Percentiles rank a stretch among this genome's conserved stretches.
Evolutionary conservation across 2,329 filamentous ascomycete genomes (phyloP).

Genomic region (Beauveria bassiana): DNA sequence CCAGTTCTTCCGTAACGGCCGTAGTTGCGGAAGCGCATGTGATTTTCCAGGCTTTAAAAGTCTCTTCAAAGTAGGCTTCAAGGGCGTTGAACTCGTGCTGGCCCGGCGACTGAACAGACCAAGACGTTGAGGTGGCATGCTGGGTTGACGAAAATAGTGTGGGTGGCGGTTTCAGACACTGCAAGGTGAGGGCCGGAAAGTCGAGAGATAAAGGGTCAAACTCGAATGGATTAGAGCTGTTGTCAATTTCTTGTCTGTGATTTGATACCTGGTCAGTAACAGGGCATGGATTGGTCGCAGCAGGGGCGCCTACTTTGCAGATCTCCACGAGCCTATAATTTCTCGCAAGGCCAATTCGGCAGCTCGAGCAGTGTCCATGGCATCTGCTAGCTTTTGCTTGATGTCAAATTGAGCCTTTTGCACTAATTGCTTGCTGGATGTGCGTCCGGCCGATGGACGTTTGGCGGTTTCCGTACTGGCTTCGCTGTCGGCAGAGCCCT

Average conservation of each 20-base stretch:
- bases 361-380: slow-evolving; percentile 71
- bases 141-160: slow-evolving; percentile 77
- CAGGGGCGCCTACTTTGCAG: slow-evolving; percentile 62
- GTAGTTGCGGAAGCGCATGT: slow-evolving; percentile 44
- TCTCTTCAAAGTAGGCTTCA: slow-evolving; percentile 55
- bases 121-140: slow-evolving; percentile 69
- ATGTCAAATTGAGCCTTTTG: slow-evolving; percentile 57
- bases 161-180: slow-evolving; percentile 70
- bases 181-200: slow-evolving; percentile 77
- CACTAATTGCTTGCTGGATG: slow-evolving; percentile 41
- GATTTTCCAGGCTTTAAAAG: slow-evolving; percentile 59
- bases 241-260: slow-evolving; percentile 46
- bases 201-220: slow-evolving; percentile 81
- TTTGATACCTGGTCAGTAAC: slow-evolving; percentile 14
- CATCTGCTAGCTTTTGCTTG: slow-evolving; percentile 57
- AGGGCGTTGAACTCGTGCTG: slow-evolving; percentile 68
- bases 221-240: slow-evolving; percentile 55
- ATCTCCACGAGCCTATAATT: slow-evolving; percentile 70
- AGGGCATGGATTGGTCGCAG: background rate
- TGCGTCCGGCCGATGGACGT: slow-evolving; percentile 30
- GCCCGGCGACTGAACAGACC: slow-evolving; percentile 71
- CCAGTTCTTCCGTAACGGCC: slow-evolving; percentile 41
- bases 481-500: slow-evolving; percentile 25
- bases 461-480: slow-evolving; percentile 28
- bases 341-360: slow-evolving; percentile 81